Evolutionary conservation across 2,329 filamentous ascomycete genomes (phyloP), one percentile per base, ranked within the genome.

Genomic region (Chrysoporthe cubensis): DNA sequence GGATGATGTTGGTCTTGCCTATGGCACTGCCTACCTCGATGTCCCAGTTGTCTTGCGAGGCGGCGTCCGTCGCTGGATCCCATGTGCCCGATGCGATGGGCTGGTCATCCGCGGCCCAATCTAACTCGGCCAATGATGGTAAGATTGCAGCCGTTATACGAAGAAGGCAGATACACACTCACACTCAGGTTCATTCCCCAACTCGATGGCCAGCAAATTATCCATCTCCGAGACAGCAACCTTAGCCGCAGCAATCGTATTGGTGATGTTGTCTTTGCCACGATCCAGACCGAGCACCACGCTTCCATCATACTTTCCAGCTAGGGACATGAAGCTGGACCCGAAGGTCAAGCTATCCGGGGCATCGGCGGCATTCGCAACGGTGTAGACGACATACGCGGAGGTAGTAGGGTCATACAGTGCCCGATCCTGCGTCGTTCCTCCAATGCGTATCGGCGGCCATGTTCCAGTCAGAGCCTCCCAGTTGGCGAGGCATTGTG

Each of bases 101-200:
- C 63, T 81, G 80, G 5, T 73, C 73, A 57, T 76, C 74, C 42
- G 72, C 73, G 14, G 74, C 64, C 65, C 76, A 81, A 70, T 81
- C 79, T 81, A 66, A 44, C 4, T 9, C 1, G 7, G 52, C 14
- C n/a, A 9, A 21, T 4, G 26, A 11, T 13, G 18, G 61, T 67
- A n/a, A 67, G 65, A 14, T 14, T 50, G 13, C n/a, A 21, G 26
- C 37, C n/a, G 3, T 65, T 3, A 18, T 2, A 40, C 5, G 37
- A 26, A 4, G n/a, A 26, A 5, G 21, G 40, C 37, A 18, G 26
- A 42, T 26, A 6, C 8, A 40, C 58, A 68, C 81, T 71, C 72
- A 85, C 84, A 86, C 69, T 87, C 83, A 3, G 86, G 85, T 66
- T 88, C 85, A 71, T 88, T 88, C 1, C 85, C 85, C 1, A 88